These are phyloP conservation scores for Drechslerella coelobrocha DNA, from an alignment of 2,329 filamentous ascomycete genomes.

Conservation along the genomic window DNA sequence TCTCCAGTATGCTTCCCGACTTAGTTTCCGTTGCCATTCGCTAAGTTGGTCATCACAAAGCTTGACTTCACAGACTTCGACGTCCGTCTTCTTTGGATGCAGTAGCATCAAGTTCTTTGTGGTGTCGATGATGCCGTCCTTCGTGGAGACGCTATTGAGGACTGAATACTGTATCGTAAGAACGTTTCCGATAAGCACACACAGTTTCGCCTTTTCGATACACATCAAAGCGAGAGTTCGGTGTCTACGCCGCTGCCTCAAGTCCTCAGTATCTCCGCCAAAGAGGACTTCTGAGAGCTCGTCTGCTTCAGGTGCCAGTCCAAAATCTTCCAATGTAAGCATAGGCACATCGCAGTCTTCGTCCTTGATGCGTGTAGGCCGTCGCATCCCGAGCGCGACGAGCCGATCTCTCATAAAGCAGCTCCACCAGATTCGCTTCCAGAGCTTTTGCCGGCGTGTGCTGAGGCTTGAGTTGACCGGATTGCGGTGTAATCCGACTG, in stretches of 20 bases:
- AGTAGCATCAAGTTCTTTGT: constrained; percentile 81
- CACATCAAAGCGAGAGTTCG: constrained; percentile 83
- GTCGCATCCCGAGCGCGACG: constrained; percentile 89
- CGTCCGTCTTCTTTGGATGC: constrained; percentile 82
- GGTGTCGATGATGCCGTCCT: constrained; percentile 72
- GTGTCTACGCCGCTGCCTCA: constrained; percentile 65
- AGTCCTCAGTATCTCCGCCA: constrained; percentile 50
- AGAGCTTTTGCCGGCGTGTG: constrained; percentile 75
- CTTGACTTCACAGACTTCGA: constrained; percentile 80
- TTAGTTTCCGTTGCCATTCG: constrained; percentile 76
- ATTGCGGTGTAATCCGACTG: constrained; percentile 89
- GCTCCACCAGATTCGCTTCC: constrained; percentile 98
- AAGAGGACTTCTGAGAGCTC: constrained; percentile 41
- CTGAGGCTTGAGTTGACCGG: constrained; percentile 79
- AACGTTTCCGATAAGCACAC: constrained; percentile 86
- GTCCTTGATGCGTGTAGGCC: constrained; percentile 88
- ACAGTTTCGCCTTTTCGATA: constrained; percentile 88
- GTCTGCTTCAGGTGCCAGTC: constrained; percentile 61
- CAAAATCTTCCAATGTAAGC: constrained; percentile 83
- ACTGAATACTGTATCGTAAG: constrained; percentile 92
- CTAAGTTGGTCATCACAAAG: constrained; percentile 79
- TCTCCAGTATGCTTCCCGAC: constrained; percentile 59
- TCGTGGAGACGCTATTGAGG: constrained; percentile 78
- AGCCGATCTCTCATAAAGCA: constrained; percentile 94
- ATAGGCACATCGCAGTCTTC: constrained; percentile 94